phyloP scores from a whole-genome alignment of 345 rosid genomes.

The Clausena lansium region DNA sequence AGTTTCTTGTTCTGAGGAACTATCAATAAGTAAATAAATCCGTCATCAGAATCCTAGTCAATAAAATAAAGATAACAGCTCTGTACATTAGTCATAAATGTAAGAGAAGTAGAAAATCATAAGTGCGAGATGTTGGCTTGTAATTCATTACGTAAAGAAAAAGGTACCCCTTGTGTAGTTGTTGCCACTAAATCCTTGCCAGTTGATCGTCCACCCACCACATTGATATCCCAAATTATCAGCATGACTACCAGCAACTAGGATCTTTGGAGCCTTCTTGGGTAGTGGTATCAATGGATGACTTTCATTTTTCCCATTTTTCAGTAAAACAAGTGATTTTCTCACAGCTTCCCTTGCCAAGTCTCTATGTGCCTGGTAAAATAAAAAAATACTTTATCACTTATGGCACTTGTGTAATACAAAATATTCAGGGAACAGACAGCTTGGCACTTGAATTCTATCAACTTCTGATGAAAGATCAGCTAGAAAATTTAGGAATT shows the following conservation, averaged over 20 bases:
- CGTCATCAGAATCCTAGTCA: background rate
- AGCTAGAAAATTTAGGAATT: background rate
- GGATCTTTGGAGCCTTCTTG: slow-evolving; percentile 67
- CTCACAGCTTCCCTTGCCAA: slow-evolving; percentile 97
- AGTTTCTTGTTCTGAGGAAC: background rate
- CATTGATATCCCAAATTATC: slow-evolving; percentile 95
- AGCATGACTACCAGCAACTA: slow-evolving; percentile 89
- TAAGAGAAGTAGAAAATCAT: background rate
- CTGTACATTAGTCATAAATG: background rate
- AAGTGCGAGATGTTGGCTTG: background rate
- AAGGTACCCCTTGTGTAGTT: slow-evolving; percentile 61
- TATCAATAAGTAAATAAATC: background rate
- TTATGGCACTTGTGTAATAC: background rate
- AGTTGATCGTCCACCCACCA: slow-evolving; percentile 95
- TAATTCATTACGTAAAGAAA: background rate
- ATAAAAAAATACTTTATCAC: slow-evolving; percentile 13
- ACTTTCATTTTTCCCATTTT: slow-evolving; percentile 63
- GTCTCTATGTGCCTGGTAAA: slow-evolving; percentile 74
- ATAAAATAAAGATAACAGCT: background rate
- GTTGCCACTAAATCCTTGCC: slow-evolving; percentile 88
- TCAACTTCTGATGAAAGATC: background rate
- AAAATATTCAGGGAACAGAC: background rate
- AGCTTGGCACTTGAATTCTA: background rate
- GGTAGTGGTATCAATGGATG: slow-evolving; percentile 79
- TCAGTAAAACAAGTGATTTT: slow-evolving; percentile 90